Conservation (phyloP, 768 basidiomycete genomes). For the Phanerodontia chrysosporium region DNA sequence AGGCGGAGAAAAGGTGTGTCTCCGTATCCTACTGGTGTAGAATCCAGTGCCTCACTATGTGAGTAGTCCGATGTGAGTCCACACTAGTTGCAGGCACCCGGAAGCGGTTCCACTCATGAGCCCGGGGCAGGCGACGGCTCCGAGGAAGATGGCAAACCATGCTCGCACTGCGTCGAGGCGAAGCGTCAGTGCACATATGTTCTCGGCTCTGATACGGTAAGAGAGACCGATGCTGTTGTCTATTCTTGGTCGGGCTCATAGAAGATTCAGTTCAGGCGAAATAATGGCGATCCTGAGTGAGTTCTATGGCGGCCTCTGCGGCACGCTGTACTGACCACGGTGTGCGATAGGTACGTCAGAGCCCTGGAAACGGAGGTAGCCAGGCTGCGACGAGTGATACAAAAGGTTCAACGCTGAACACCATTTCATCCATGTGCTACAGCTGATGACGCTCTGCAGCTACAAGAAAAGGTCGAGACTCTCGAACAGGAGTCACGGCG, state of each 20-base stretch:
- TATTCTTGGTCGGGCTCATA: no score
- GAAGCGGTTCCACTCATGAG: neutral
- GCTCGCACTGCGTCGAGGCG: slow-evolving; percentile 50
- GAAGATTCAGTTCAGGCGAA: no score
- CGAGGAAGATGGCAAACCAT: slow-evolving; percentile 30
- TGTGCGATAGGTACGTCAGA: slow-evolving; percentile 5
- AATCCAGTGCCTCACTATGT: neutral
- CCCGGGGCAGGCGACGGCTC: slow-evolving; percentile 7
- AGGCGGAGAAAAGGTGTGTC: slow-evolving; percentile 3
- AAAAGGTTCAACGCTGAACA: no score
- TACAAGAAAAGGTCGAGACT: neutral
- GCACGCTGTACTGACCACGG: neutral
- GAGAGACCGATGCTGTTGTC: no score
- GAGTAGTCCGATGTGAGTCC: neutral
- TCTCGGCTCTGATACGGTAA: slow-evolving; percentile 34
- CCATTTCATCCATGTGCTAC: no score
- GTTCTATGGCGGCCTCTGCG: neutral
- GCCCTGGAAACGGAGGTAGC: neutral
- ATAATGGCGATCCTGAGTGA: slow-evolving; percentile 8
- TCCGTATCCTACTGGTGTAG: neutral
- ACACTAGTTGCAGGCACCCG: neutral
- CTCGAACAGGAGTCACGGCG: neutral
- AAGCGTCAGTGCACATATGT: slow-evolving; percentile 48
- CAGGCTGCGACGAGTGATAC: neutral
- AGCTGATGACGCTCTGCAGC: neutral